Conservation (phyloP, 2,329 filamentous ascomycete genomes). For the Diaporthe amygdali region DNA sequence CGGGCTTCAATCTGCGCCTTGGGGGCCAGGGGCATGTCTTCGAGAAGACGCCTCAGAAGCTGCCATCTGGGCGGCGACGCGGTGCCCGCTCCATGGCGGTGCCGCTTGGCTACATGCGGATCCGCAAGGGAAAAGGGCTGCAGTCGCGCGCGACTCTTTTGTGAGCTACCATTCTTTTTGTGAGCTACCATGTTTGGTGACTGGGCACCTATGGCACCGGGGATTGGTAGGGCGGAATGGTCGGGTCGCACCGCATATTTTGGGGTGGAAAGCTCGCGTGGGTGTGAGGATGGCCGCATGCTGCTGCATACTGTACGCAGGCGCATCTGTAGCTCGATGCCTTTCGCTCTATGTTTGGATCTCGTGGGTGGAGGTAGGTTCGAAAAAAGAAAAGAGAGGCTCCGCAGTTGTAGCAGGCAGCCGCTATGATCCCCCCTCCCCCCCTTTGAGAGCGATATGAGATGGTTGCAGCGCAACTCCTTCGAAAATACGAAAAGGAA, state of each 20-base stretch:
- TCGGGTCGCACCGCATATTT: slow-evolving; percentile 1
- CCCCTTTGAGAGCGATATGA: too few species aligned
- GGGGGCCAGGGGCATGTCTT: not conserved
- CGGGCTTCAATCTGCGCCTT: slow-evolving; percentile 8
- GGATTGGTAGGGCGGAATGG: slow-evolving; percentile 8
- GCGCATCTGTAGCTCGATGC: not conserved
- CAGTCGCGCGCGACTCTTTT: not conserved
- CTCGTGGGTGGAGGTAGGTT: not conserved
- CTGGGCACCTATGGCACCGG: not conserved
- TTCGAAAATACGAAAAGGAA: not conserved
- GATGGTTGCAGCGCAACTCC: not conserved
- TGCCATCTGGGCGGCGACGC: not conserved
- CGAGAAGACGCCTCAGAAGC: not conserved
- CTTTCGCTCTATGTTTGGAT: slow-evolving; percentile 7
- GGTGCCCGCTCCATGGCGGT: not conserved
- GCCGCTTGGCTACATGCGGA: not conserved
- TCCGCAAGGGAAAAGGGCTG: not conserved
- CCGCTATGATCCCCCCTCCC: not conserved
- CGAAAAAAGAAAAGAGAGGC: too few species aligned
- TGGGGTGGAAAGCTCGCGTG: slow-evolving; percentile 10
- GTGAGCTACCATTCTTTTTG: too few species aligned
- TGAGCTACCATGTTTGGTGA: not conserved
- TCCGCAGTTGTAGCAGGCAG: not conserved
- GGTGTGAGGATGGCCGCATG: not conserved
- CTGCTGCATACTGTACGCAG: not conserved